These are phyloP conservation scores for Zygotorulaspora danielsina DNA, from an alignment of 805 yeast species.

Conservation along the genomic window DNA sequence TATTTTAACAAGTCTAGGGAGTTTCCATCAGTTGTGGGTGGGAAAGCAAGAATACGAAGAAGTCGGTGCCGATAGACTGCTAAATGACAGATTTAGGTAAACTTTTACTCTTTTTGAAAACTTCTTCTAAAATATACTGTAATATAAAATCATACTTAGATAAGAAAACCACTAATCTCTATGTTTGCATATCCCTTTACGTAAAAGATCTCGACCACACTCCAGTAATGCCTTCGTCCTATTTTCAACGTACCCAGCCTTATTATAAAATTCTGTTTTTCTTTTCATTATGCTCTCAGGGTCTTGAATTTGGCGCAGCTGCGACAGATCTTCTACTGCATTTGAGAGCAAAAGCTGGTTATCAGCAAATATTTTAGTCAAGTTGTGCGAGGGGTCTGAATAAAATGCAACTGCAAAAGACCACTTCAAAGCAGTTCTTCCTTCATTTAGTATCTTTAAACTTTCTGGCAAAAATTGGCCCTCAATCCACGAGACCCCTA, in stretches of 20 bases:
- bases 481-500: slow-evolving; percentile 78
- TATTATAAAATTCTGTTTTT: slow-evolving; percentile 39
- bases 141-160: slow-evolving; percentile 1
- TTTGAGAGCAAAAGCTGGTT: slow-evolving; percentile 60
- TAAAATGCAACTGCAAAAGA: slow-evolving; percentile 78
- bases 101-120: background rate
- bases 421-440: slow-evolving; percentile 83
- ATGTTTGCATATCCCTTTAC: slow-evolving; percentile 33
- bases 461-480: slow-evolving; percentile 78
- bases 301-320: slow-evolving; percentile 46
- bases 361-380: slow-evolving; percentile 61
- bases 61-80: slow-evolving; percentile 76
- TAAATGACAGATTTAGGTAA: slow-evolving; percentile 77
- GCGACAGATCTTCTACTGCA: slow-evolving; percentile 67
- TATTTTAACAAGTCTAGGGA: slow-evolving; percentile 80
- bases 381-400: slow-evolving; percentile 47
- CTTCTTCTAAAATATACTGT: slow-evolving; percentile 4
- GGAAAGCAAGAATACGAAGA: slow-evolving; percentile 83
- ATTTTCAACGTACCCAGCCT: slow-evolving; percentile 35
- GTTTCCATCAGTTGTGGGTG: slow-evolving; percentile 95
- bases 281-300: slow-evolving; percentile 35
- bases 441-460: slow-evolving; percentile 55
- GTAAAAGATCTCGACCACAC: slow-evolving; percentile 36
- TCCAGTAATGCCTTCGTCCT: slow-evolving; percentile 38
- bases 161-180: slow-evolving; percentile 6